A percentile compares a stretch with the other conserved stretches of the same genome.
These are phyloP conservation scores for Leptographium procerum DNA, from an alignment of 2,329 filamentous ascomycete genomes.

Conservation along the genomic window DNA sequence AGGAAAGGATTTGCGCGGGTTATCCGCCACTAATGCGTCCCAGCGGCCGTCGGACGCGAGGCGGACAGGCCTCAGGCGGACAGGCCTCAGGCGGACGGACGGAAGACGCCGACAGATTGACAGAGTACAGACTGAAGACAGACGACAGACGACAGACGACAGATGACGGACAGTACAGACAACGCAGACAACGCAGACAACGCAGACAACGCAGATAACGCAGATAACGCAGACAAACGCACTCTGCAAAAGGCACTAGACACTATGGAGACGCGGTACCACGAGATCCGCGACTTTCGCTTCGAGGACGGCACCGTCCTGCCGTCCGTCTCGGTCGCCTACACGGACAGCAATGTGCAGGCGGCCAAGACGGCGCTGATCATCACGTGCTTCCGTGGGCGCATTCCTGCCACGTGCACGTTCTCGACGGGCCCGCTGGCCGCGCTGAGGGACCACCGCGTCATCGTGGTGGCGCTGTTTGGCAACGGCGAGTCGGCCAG, in stretches of 20 bases:
- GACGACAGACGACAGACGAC: no score
- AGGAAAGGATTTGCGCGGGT: background rate
- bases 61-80: no score
- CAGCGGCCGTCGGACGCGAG: no score
- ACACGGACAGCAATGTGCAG: conserved; percentile 2
- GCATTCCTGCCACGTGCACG: conserved; percentile 2
- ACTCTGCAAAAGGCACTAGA: no score
- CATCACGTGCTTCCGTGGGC: conserved; percentile 10
- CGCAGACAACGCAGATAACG: background rate
- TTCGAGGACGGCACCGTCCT: background rate
- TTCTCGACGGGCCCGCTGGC: background rate
- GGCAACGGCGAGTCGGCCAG: conserved; percentile 42
- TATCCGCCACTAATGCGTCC: no score
- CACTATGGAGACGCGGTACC: background rate
- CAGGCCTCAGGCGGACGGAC: background rate
- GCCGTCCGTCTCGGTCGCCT: conserved; percentile 8
- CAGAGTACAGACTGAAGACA: background rate
- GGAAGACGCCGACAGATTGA: no score
- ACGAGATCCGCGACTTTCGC: background rate
- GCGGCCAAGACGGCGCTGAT: conserved; percentile 5
- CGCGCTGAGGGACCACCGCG: conserved; percentile 25
- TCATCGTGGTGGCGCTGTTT: conserved; percentile 39
- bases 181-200: background rate
- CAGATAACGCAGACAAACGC: background rate
- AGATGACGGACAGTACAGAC: no score